phyloP scores from a whole-genome alignment of 495 filamentous ascomycete species.

The Penicillium daleae region DNA sequence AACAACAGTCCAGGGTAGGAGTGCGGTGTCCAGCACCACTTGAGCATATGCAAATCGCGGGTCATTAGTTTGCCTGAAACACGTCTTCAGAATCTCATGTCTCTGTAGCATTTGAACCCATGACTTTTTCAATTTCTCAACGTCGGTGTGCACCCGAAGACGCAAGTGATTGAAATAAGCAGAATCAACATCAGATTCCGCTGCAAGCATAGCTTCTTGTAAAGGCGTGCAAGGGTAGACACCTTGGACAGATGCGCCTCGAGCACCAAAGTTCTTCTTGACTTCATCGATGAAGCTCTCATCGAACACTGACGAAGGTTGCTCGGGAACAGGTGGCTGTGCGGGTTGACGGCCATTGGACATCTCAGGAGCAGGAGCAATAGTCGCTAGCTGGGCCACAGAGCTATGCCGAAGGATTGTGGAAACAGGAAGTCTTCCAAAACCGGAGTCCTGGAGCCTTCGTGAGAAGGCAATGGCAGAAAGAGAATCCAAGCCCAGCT shows the following conservation, averaged over 20 bases:
- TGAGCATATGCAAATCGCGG: conserved; percentile 58
- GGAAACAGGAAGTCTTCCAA: conserved; percentile 58
- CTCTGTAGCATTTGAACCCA: conserved; percentile 57
- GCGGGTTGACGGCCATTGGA: conserved; percentile 9
- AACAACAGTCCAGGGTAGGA: conserved; percentile 28
- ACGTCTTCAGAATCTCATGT: conserved; percentile 67
- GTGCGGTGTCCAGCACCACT: conserved; percentile 48
- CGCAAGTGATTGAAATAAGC: conserved; percentile 61
- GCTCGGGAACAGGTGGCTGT: not conserved
- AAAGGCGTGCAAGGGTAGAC: conserved; percentile 80
- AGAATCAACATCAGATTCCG: conserved; percentile 40
- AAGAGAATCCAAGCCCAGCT: conserved; percentile 79
- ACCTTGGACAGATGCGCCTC: conserved; percentile 45
- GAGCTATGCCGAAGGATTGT: conserved; percentile 64
- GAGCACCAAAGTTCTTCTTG: conserved; percentile 19
- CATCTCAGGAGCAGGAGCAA: conserved; percentile 28
- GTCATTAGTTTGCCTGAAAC: conserved; percentile 59
- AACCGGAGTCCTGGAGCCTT: conserved; percentile 45
- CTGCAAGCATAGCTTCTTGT: conserved; percentile 78
- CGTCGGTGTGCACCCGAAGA: conserved; percentile 49
- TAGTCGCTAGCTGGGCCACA: conserved; percentile 56
- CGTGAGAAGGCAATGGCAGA: conserved; percentile 71
- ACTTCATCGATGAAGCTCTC: conserved; percentile 16
- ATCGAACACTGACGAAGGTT: conserved; percentile 15
- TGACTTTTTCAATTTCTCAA: conserved; percentile 40